phyloP scores from a whole-genome alignment of 495 filamentous ascomycete genomes.

The Apiosordaria backusii region DNA sequence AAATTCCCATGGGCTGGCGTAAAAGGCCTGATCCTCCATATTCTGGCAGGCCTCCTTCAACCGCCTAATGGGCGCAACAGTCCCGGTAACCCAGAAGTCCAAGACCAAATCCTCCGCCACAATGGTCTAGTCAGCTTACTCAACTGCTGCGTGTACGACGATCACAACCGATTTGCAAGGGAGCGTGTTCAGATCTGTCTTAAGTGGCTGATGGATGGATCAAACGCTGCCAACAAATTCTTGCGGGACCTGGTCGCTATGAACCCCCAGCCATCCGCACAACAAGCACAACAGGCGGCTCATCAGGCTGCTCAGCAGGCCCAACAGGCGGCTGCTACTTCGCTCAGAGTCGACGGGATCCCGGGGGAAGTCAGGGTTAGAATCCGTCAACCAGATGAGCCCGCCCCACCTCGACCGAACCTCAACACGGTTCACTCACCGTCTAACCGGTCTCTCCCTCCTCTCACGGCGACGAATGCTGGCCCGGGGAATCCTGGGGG shows the following conservation, averaged over 20 bases:
- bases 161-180: conserved; percentile 83
- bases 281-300: conserved; percentile 6
- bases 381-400: conserved; percentile 26
- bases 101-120: conserved; percentile 76
- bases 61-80: conserved; percentile 46
- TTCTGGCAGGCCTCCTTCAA: conserved; percentile 74
- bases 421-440: background rate
- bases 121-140: conserved; percentile 83
- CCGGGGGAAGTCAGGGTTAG: conserved; percentile 44
- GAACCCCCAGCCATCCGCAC: conserved; percentile 30
- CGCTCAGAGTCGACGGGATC: conserved; percentile 43
- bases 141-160: conserved; percentile 80
- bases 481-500: background rate
- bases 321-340: conserved; percentile 16
- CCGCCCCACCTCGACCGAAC: background rate
- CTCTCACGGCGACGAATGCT: background rate
- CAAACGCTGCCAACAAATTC: conserved; percentile 70
- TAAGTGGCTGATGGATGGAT: conserved; percentile 84
- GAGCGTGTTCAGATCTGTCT: conserved; percentile 90
- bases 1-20: conserved; percentile 92
- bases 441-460: conserved; percentile 1
- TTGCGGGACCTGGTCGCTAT: conserved; percentile 57
- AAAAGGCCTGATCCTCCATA: conserved; percentile 86
- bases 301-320: background rate
- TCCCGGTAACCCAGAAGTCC: conserved; percentile 73